These are phyloP conservation scores for Suillus weaverae DNA, from an alignment of 768 basidiomycete genomes.

Conservation along the genomic window DNA sequence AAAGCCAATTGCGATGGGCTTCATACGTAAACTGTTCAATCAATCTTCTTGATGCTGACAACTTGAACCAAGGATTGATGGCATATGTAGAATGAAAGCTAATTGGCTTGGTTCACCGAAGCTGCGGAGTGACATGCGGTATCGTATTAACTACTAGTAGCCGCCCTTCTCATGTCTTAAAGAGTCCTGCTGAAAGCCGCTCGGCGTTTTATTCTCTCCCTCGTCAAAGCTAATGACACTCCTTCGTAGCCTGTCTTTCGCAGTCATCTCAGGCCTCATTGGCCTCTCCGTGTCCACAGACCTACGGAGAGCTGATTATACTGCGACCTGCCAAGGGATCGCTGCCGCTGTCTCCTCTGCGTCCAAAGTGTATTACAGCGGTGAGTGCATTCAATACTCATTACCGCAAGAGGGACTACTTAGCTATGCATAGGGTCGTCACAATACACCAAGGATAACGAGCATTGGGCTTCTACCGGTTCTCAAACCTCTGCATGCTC, in stretches of 20 bases:
- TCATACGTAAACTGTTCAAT: too few relatives aligned
- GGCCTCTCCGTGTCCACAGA: neutral
- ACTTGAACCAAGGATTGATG: too few relatives aligned
- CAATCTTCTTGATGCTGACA: too few relatives aligned
- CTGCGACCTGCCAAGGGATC: slow-evolving; percentile 38
- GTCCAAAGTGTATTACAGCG: slow-evolving; percentile 46
- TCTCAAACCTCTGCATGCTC: slow-evolving; percentile 47
- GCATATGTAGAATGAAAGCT: too few relatives aligned
- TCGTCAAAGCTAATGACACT: neutral
- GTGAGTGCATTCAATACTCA: slow-evolving; percentile 24
- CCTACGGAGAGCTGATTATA: neutral
- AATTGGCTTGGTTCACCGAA: neutral
- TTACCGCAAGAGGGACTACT: neutral
- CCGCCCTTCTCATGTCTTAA: neutral
- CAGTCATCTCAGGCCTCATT: neutral
- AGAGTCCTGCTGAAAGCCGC: neutral
- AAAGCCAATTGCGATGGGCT: too few relatives aligned
- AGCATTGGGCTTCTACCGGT: slow-evolving; percentile 55
- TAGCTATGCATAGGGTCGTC: slow-evolving; percentile 12
- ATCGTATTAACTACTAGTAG: too few relatives aligned
- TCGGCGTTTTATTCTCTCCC: neutral
- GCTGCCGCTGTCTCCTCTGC: slow-evolving; percentile 38
- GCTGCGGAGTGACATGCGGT: neutral
- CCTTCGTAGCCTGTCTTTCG: neutral
- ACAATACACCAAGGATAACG: slow-evolving; percentile 42